These are phyloP conservation scores for Nicotiana knightiana DNA, from an alignment of 257 asterid species.

Conservation along the genomic window DNA sequence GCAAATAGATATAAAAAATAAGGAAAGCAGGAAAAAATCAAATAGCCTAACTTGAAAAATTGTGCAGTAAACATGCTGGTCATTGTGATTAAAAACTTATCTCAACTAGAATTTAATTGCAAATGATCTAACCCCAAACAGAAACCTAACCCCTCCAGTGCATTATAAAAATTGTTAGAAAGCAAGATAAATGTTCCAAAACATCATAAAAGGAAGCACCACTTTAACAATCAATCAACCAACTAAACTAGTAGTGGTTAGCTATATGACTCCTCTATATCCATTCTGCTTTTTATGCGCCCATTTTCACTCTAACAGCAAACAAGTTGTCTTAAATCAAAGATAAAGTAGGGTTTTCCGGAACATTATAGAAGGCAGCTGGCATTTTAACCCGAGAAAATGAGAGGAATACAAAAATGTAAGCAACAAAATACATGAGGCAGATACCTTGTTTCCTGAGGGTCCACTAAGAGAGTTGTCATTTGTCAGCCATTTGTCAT, in stretches of 20 bases:
- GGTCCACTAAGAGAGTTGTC: conserved; percentile 26
- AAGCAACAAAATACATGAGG: background rate
- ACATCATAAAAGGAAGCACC: background rate
- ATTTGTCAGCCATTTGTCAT: conserved; percentile 26
- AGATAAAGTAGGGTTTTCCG: background rate
- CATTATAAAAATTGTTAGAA: background rate
- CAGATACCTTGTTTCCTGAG: conserved; percentile 38
- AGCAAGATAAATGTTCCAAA: background rate
- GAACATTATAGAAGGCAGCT: background rate
- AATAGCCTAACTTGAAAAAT: background rate
- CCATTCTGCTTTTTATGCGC: background rate
- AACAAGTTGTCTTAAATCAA: background rate
- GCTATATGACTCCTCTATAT: background rate
- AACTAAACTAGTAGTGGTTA: background rate
- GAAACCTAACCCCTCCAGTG: background rate
- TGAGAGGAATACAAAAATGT: background rate
- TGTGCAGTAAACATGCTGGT: background rate
- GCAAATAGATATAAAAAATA: background rate
- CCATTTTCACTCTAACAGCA: background rate
- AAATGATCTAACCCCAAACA: background rate
- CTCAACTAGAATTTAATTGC: background rate
- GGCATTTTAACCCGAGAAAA: background rate
- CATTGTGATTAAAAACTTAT: background rate
- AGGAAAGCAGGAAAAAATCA: background rate
- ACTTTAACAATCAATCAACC: background rate